Conservation (phyloP, 805 yeast species). For the Metschnikowia gelsemii region DNA sequence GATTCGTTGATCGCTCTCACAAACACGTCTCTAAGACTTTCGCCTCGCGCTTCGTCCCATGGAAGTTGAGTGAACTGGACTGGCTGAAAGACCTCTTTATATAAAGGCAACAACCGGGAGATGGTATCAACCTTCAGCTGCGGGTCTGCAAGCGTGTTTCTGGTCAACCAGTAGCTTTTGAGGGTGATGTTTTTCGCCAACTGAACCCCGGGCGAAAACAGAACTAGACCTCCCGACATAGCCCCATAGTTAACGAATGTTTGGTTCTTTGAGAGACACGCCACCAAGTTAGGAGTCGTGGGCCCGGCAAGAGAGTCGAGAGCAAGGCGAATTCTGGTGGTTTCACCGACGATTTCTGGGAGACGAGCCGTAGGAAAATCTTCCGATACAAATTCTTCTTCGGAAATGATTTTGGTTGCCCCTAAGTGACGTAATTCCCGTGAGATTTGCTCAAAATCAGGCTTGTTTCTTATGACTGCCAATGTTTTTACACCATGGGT, state of each 20-base stretch:
- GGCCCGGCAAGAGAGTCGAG: conserved; percentile 34
- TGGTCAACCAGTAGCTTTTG: conserved; percentile 34
- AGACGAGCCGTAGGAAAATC: conserved; percentile 17
- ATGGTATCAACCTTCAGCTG: conserved; percentile 57
- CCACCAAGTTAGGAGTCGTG: conserved; percentile 23
- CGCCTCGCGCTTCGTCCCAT: conserved; percentile 23
- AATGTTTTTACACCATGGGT: conserved; percentile 27
- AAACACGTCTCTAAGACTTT: conserved; percentile 14
- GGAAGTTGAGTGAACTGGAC: conserved; percentile 46
- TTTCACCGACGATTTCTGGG: conserved; percentile 19
- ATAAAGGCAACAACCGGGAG: conserved; percentile 53
- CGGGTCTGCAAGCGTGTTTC: conserved; percentile 44
- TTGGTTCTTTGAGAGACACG: conserved; percentile 29
- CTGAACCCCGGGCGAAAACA: conserved; percentile 25
- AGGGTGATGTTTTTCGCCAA: conserved; percentile 33
- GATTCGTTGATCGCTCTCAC: conserved; percentile 13
- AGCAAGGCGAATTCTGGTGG: conserved; percentile 30
- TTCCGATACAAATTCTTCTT: conserved; percentile 24
- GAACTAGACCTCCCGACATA: conserved; percentile 19
- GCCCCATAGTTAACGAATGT: conserved; percentile 31
- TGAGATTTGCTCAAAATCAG: conserved; percentile 21
- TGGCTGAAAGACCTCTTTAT: conserved; percentile 55
- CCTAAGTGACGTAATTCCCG: conserved; percentile 27
- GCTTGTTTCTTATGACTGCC: conserved; percentile 29
- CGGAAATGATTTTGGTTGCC: conserved; percentile 33